A percentile compares a stretch with the other conserved stretches of the same genome.
phyloP scores from a whole-genome alignment of 2,329 filamentous ascomycete species.

The Penicillium sp. region DNA sequence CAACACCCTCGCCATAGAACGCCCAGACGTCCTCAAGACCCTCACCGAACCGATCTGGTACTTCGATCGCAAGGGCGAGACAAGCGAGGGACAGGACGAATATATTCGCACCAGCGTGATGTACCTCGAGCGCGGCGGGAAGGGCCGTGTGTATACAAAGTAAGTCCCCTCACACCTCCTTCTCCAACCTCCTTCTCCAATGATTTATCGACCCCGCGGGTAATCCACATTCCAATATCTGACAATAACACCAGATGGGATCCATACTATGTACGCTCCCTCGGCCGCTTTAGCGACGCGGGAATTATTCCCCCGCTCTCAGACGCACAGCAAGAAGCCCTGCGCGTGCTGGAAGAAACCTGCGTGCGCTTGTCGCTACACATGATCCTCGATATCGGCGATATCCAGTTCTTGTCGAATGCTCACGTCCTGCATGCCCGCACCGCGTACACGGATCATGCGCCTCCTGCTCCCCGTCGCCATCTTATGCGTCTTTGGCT shows the following conservation, averaged over 20 bases:
- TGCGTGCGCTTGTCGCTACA: constrained; percentile 66
- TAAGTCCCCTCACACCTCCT: constrained; percentile 20
- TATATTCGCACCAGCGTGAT: constrained; percentile 66
- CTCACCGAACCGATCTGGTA: constrained; percentile 77
- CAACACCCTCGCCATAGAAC: constrained; percentile 65
- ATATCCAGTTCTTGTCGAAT: constrained; percentile 80
- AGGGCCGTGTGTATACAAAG: constrained; percentile 66
- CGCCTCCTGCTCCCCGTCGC: constrained; percentile 59
- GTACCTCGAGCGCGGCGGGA: constrained; percentile 62
- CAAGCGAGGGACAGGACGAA: constrained; percentile 61
- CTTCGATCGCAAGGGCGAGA: constrained; percentile 84
- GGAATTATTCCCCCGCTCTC: constrained; percentile 67
- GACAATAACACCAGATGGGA: constrained; percentile 52
- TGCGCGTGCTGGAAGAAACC: constrained; percentile 63
- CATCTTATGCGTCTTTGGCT: constrained; percentile 81
- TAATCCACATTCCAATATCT: not conserved
- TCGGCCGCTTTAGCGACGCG: constrained; percentile 62
- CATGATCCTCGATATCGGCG: constrained; percentile 77
- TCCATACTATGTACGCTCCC: constrained; percentile 73
- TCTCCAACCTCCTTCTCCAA: too few species aligned
- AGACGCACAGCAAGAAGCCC: constrained; percentile 58
- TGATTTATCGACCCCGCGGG: too few species aligned
- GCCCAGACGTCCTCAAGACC: constrained; percentile 67
- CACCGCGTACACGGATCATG: constrained; percentile 67
- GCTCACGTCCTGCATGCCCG: constrained; percentile 70